Evolutionary conservation across 2,329 filamentous ascomycete species (phyloP), one percentile per base, ranked within the genome.

Genomic region (Cryoendolithus antarcticus): DNA sequence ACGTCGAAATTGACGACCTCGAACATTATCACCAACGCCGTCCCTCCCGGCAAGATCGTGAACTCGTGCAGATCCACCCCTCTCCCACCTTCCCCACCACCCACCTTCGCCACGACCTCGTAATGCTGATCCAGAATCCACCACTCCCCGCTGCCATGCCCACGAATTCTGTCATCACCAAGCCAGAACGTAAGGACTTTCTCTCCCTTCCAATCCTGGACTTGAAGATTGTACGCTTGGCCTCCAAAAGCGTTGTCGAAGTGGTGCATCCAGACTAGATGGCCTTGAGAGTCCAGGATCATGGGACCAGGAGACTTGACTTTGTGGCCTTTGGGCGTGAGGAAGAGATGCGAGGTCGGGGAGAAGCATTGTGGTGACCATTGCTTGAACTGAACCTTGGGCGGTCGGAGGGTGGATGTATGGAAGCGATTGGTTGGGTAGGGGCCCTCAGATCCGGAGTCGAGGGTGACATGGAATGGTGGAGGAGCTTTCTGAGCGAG

Each of bases 51-150:
- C 1, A 64, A 67, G 11, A 68, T 48, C 13, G 53, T 44, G 39
- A 67, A 61, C 36, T 67, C 65, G 48, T 68, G 65, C 35, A 64
- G 54, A 37, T 69, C 57, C 10, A 52, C 56, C 2, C 57, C 58
- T 24, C 43, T 39, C 19, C 60, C 46, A 4, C 49, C 57, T 38
- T 59, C 56, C 4, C 58, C 59, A 4, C 59, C 62, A 9, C 44
- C 43, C 13, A 67, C 51, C 35, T 54, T 59, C 37, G 57, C 59
- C 2, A 53, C 56, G 42, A 62, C 48, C 28, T 63, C 42, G 34
- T 50, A 46, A 9, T 46, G 49, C 13, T 43, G 9, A n/a, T 32
- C 21, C 44, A 48, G 42, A 46, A 56, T 52, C 33, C 50, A 49
- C 34, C 44, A 53, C 9, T 46, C 35, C 5, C 54, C 54, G 29